These are phyloP conservation scores for Marasmius fiardii DNA, from an alignment of 1,284 basidiomycete genomes.

Conservation along the genomic window DNA sequence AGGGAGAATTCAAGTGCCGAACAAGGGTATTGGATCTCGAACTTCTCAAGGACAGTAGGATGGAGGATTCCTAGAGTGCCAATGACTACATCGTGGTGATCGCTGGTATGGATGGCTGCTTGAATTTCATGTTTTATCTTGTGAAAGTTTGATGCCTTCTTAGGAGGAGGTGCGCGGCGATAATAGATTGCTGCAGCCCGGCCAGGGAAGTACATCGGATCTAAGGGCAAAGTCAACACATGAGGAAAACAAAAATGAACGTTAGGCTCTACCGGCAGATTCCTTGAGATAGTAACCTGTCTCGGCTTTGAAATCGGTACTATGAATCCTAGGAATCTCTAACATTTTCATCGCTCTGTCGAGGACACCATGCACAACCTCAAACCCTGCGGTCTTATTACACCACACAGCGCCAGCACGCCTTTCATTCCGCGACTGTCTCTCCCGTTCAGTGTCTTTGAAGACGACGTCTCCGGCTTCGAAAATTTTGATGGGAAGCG, in stretches of 20 bases:
- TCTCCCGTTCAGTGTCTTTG: slow-evolving; percentile 78
- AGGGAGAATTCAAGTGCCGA: slow-evolving; percentile 93
- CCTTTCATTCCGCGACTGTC: slow-evolving; percentile 85
- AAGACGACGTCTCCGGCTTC: slow-evolving; percentile 93
- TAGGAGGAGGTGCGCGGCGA: slow-evolving; percentile 55
- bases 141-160: slow-evolving; percentile 24
- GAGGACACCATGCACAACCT: slow-evolving; percentile 93
- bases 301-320: slow-evolving; percentile 48
- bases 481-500: slow-evolving; percentile 92
- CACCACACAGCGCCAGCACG: slow-evolving; percentile 92
- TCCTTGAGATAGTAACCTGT: slow-evolving; percentile 93
- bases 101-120: slow-evolving; percentile 26
- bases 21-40: slow-evolving; percentile 95
- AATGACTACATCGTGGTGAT: slow-evolving; percentile 61
- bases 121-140: slow-evolving; percentile 34
- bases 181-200: slow-evolving; percentile 91
- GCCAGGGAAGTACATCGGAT: slow-evolving; percentile 92
- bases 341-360: slow-evolving; percentile 95
- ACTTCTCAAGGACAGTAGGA: slow-evolving; percentile 86
- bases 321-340: slow-evolving; percentile 79
- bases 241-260: not conserved
- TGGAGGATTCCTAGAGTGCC: slow-evolving; percentile 89
- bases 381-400: slow-evolving; percentile 95
- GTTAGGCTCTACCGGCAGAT: slow-evolving; percentile 58
- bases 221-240: slow-evolving; percentile 34